A percentile compares a stretch with the other conserved stretches of the same genome.
These are phyloP conservation scores for Ambrosia trifida DNA, from an alignment of 129 eudicot species.

Conservation along the genomic window DNA sequence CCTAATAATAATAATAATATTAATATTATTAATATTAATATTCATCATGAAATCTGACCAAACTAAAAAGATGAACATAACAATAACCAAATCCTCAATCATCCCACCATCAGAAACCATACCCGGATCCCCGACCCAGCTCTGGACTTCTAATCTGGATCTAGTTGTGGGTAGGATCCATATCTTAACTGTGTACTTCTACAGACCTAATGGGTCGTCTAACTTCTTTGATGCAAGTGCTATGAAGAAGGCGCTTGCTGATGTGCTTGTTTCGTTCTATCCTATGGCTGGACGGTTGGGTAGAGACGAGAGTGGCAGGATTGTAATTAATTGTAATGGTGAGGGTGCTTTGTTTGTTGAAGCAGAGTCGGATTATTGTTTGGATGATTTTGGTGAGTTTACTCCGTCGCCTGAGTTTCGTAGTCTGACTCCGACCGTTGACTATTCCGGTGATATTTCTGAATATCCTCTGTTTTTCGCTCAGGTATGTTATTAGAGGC, in stretches of 20 bases:
- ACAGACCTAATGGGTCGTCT: slow-evolving; percentile 41
- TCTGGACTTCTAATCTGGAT: slow-evolving; percentile 57
- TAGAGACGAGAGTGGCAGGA: slow-evolving; percentile 24
- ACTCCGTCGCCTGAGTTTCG: slow-evolving; percentile 34
- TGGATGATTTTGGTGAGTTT: slow-evolving; percentile 50
- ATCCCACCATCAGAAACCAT: slow-evolving; percentile 34
- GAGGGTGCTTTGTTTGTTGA: slow-evolving; percentile 53
- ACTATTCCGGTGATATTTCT: slow-evolving; percentile 42
- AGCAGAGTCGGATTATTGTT: slow-evolving; percentile 40
- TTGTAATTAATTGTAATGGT: slow-evolving; percentile 37
- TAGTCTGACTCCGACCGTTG: slow-evolving; percentile 33
- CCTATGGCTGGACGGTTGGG: slow-evolving; percentile 40
- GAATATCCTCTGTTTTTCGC: slow-evolving; percentile 37
- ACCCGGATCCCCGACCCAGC: slow-evolving; percentile 23
- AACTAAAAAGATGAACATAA: slow-evolving; percentile 29
- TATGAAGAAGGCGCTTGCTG: slow-evolving; percentile 36
- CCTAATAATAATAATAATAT: too few relatives aligned
- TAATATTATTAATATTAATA: too few relatives aligned
- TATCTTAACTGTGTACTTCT: slow-evolving; percentile 42
- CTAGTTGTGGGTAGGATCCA: slow-evolving; percentile 43
- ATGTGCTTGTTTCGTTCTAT: slow-evolving; percentile 35
- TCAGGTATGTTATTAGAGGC: slow-evolving; percentile 28
- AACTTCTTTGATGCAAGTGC: slow-evolving; percentile 33
- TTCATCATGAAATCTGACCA: slow-evolving; percentile 25
- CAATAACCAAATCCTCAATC: slow-evolving; percentile 37